Evolutionary conservation across 352 stramenopile species (phyloP).

Genomic region (Blastocystis sp.): DNA sequence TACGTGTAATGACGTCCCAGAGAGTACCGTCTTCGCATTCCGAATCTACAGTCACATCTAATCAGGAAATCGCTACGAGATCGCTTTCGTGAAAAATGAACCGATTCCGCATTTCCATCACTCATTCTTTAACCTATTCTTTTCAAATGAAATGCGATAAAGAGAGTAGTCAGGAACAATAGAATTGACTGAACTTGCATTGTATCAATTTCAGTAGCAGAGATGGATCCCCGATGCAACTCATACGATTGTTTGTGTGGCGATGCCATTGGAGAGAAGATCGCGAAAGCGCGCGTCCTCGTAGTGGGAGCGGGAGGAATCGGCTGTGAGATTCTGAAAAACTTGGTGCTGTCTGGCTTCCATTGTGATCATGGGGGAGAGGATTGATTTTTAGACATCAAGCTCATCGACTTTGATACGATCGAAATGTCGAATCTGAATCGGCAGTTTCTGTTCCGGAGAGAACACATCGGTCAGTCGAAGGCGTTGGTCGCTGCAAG

Average conservation of each 20-base stretch:
- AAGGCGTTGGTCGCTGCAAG: constrained; percentile 77
- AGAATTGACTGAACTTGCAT: neutral
- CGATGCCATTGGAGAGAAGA: constrained; percentile 65
- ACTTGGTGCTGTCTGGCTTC: constrained; percentile 91
- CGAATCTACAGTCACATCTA: neutral
- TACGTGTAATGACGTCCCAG: neutral
- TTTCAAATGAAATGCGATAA: neutral
- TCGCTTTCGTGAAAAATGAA: neutral
- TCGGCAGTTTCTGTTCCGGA: constrained; percentile 96
- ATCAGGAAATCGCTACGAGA: neutral
- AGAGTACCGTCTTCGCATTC: neutral
- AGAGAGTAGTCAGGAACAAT: neutral
- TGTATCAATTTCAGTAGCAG: neutral
- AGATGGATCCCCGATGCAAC: neutral
- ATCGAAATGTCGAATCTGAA: constrained; percentile 99
- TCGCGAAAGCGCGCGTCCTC: constrained; percentile 77
- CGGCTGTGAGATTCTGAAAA: constrained; percentile 97
- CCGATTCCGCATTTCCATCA: too few species aligned
- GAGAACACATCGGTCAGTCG: constrained; percentile 85
- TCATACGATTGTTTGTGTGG: constrained; percentile 57
- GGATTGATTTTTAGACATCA: constrained; percentile 64
- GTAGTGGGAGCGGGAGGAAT: constrained; percentile 94
- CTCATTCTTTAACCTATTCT: neutral
- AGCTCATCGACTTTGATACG: constrained; percentile 89
- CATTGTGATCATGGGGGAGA: constrained; percentile 28